Base-by-base conservation (phyloP, 2,329 filamentous ascomycete genomes). In the Pseudogymnoascus sp. region DNA sequence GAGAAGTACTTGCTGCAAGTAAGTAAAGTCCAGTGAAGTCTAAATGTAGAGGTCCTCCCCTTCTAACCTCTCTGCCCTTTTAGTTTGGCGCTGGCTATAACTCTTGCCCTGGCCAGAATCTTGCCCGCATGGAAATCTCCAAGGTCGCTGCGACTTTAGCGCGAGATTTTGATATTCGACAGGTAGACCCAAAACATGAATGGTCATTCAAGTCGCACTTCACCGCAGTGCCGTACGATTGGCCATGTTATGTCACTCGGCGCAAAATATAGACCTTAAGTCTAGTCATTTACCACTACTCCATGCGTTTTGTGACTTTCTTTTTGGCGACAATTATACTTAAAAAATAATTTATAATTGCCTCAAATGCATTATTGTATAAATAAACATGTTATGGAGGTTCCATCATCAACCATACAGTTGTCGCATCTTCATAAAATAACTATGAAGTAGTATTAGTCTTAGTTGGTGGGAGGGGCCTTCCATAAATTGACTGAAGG, bases 81-180 rank as follows among this genome's bases (percentile, higher is more conserved):
- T 63, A 68, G 63, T 77, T 74, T 64, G 74, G 74, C 21, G 71
- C 71, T 4, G 74, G 76, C 6, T 75, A 75, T 41, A 72, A 70
- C 25, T 66, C 68, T 42, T 77, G 74, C 58, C 71, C 71, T 15
- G 74, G 75, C 0, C 70, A 70, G 15, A 71, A 75, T 41, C 67
- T 76, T 4, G 74, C 73, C 7, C 69, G 71, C 44, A 64, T 76
- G 35, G 71, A 77, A 65, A 62, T 76, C 5, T 68, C 65, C 17
- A 76, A 77, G 64, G 64, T 73, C n/a, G 61, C 69, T 2, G 68
- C 72, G 1, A 73, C 70, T 3, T 51, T 75, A 7, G 42, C 74
- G 2, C 65, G 71, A 7, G 71, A 76, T 44, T 75, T 71, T 59
- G 70, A 74, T 1, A 66, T 76, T 44, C 63, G 69, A 35, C 65